phyloP scores from a whole-genome alignment of 768 basidiomycete species.

The Dictyophora rubrovolvata region DNA sequence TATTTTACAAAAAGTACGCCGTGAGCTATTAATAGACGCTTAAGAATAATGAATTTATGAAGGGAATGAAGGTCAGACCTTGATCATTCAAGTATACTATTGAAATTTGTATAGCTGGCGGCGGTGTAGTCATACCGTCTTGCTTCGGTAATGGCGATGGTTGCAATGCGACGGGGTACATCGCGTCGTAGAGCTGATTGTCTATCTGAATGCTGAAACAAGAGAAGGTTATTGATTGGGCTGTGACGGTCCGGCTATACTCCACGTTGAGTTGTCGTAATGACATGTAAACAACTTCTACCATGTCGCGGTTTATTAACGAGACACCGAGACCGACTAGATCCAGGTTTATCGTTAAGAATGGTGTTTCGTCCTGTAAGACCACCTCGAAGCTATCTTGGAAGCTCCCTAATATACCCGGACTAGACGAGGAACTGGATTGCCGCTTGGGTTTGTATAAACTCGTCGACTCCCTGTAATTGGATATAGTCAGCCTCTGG shows the following conservation, averaged over 20 bases:
- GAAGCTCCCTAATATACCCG: slow-evolving; percentile 61
- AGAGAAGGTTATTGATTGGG: slow-evolving; percentile 70
- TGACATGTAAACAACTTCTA: slow-evolving; percentile 85
- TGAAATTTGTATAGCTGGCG: slow-evolving; percentile 84
- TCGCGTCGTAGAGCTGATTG: slow-evolving; percentile 93
- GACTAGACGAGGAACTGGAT: slow-evolving; percentile 38
- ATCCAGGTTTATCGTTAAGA: slow-evolving; percentile 58
- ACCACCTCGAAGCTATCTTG: slow-evolving; percentile 79
- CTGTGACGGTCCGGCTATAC: slow-evolving; percentile 67
- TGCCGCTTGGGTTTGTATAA: slow-evolving; percentile 72
- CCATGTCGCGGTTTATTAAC: slow-evolving; percentile 73
- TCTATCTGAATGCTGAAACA: slow-evolving; percentile 90
- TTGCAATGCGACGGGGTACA: slow-evolving; percentile 91
- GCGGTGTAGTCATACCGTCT: slow-evolving; percentile 61
- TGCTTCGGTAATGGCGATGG: slow-evolving; percentile 82
- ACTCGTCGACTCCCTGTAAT: slow-evolving; percentile 77
- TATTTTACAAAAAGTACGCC: slow-evolving; percentile 98
- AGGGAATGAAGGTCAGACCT: slow-evolving; percentile 37
- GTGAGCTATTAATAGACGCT: slow-evolving; percentile 50
- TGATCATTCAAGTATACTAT: slow-evolving; percentile 88
- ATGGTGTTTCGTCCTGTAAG: slow-evolving; percentile 58
- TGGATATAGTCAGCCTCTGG: slow-evolving; percentile 79
- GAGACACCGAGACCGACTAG: slow-evolving; percentile 90
- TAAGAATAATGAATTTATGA: not conserved
- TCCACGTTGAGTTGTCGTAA: slow-evolving; percentile 72